These are phyloP conservation scores for Suhomyces maxii DNA, from an alignment of 1,139 yeast species.

Conservation along the genomic window DNA sequence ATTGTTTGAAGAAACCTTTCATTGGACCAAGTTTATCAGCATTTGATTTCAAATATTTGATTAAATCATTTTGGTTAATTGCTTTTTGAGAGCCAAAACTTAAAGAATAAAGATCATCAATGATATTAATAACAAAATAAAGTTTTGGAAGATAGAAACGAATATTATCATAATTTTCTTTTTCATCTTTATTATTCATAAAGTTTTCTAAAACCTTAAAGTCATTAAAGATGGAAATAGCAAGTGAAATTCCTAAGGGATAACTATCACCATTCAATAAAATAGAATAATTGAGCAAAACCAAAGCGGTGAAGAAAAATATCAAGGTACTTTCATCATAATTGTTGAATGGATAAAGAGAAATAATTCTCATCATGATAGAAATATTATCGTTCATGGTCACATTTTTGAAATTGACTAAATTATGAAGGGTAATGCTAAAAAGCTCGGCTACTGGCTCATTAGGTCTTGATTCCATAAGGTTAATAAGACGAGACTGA, in stretches of 20 bases:
- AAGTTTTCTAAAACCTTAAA: constrained; percentile 50
- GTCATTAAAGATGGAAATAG: constrained; percentile 60
- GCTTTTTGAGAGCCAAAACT: constrained; percentile 57
- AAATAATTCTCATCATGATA: constrained; percentile 42
- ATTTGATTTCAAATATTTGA: constrained; percentile 19
- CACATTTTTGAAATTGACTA: constrained; percentile 39
- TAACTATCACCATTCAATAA: constrained; percentile 59
- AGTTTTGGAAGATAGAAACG: constrained; percentile 49
- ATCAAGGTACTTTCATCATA: constrained; percentile 32
- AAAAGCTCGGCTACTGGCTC: constrained; percentile 47
- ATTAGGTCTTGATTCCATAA: constrained; percentile 13
- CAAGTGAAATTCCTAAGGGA: constrained; percentile 53
- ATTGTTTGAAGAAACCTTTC: constrained; percentile 4
- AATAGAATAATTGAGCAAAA: constrained; percentile 55
- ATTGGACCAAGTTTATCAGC: constrained; percentile 14
- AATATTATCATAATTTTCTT: constrained; percentile 34
- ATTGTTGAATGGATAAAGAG: constrained; percentile 43
- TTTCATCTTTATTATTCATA: constrained; percentile 17
- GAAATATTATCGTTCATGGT: constrained; percentile 32
- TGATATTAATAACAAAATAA: constrained; percentile 46
- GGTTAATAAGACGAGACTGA: constrained; percentile 31
- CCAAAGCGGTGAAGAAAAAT: constrained; percentile 47
- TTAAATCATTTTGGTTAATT: constrained; percentile 18
- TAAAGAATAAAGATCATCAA: constrained; percentile 58
- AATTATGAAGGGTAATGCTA: constrained; percentile 48